Base-by-base conservation (phyloP, 2,329 filamentous ascomycete species). In the Arachnomyces sp. region DNA sequence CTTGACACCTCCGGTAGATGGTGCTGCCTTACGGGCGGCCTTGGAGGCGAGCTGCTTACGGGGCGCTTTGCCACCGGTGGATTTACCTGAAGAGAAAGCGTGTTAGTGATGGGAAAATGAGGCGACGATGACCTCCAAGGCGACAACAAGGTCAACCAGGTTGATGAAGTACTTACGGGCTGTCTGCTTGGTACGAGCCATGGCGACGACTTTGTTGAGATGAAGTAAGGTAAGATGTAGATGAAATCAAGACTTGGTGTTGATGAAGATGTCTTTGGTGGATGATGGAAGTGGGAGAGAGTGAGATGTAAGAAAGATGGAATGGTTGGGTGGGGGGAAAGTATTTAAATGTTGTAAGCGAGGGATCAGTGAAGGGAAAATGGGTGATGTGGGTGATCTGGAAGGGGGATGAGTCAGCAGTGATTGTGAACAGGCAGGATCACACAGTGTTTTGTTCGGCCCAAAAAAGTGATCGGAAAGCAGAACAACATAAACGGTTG, bases 41-140 rank as follows among this genome's bases (percentile, higher is more conserved):
- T 95, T 95, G 78, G 89, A 95, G 60, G 90, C 90, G 64, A 96
- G 88, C 81, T 95, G 89, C 86, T 98, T 98, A 72, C 78, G 76
- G 56, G 78, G 78, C 61, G 78, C 78, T 71, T 82, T 82, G 74
- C 78, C 78, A 80, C 78, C 78, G 66, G 77, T 80, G 65, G 76
- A 80, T 73, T 95, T 84, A 69, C 79, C 78, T 79, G 60, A 66
- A 34, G 44, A 45, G 48, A 57, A 43, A 43, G 45, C 17, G 39
- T 49, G 49, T 57, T 49, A 60, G 57, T 52, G 36, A 51, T 42
- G 42, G 33, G 42, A 46, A 48, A 43, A 43, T 39, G 36, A 39
- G 15, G 18, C 7, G 21, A 28, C 21, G 36, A 49, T 46, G 44
- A 40, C 44, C 46, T 49, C 36, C 39, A 45, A 39, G 40, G 43